Percentiles rank a stretch among this genome's conserved stretches.
Evolutionary conservation across 1,284 basidiomycete species (phyloP).

Genomic region (Leccinum pachyderme): DNA sequence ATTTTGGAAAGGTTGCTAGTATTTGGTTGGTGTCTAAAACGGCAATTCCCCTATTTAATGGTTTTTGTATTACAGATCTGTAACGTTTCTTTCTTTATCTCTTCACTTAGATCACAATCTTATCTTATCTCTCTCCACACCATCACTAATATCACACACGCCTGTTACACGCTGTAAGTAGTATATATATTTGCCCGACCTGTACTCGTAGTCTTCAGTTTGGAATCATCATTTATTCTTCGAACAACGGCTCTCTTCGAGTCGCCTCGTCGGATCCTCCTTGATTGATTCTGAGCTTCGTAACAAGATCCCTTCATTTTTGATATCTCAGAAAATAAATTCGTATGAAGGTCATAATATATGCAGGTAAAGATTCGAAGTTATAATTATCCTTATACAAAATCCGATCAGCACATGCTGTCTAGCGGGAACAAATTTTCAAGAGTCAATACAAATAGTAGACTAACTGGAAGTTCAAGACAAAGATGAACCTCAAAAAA

Average conservation of each 20-base stretch:
- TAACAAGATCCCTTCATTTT: background rate
- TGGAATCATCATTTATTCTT: too few relatives aligned
- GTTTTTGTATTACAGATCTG: background rate
- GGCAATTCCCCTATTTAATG: background rate
- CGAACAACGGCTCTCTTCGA: too few relatives aligned
- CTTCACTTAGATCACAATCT: too few relatives aligned
- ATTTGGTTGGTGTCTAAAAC: slow-evolving; percentile 1
- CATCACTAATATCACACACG: too few relatives aligned
- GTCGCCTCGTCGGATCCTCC: too few relatives aligned
- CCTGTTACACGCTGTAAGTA: too few relatives aligned
- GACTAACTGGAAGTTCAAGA: background rate
- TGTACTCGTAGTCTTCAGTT: too few relatives aligned
- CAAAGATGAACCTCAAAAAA: background rate
- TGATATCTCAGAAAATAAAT: background rate
- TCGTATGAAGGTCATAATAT: background rate
- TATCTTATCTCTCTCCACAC: too few relatives aligned
- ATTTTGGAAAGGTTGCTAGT: background rate
- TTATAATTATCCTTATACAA: background rate
- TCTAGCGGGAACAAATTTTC: background rate
- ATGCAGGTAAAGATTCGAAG: background rate
- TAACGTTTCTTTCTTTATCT: too few relatives aligned
- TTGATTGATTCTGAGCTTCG: too few relatives aligned
- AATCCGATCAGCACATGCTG: background rate
- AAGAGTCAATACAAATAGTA: background rate
- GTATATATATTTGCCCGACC: too few relatives aligned